Conservation (phyloP, 2,329 filamentous ascomycete genomes). For the Lizonia empirigonia region DNA sequence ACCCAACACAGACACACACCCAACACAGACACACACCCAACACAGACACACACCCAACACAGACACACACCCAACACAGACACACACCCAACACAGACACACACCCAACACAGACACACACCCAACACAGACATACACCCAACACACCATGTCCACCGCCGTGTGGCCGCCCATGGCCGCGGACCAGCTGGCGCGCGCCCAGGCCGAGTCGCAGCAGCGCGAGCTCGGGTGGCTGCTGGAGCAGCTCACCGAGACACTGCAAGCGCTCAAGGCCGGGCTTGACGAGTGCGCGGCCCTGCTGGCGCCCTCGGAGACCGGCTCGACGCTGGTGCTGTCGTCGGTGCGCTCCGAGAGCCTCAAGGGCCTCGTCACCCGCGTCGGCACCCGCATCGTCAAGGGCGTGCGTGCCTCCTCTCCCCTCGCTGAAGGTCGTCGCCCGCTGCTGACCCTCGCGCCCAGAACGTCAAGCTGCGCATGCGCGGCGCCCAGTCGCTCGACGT, state of each 20-base stretch:
- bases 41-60: no score
- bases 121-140: no score
- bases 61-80: no score
- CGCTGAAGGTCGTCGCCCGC: no score
- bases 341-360: conserved; percentile 88
- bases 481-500: conserved; percentile 59
- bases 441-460: conserved; percentile 54
- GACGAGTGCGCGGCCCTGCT: conserved; percentile 89
- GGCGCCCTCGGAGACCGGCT: conserved; percentile 81
- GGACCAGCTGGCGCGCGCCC: conserved; percentile 58
- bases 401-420: conserved; percentile 60
- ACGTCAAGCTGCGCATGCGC: conserved; percentile 75
- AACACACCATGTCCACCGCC: conserved; percentile 68
- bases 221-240: conserved; percentile 69
- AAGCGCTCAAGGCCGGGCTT: conserved; percentile 70
- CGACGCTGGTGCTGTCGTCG: conserved; percentile 87
- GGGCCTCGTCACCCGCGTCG: conserved; percentile 87
- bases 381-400: conserved; percentile 89
- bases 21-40: no score
- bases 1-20: no score
- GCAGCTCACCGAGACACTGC: conserved; percentile 65
- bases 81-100: no score
- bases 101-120: no score
- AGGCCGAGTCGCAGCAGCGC: conserved; percentile 58
- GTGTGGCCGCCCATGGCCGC: conserved; percentile 64